Evolutionary conservation across 176 grass and related monocot species (phyloP).

Genomic region (Aegilops tauschii): DNA sequence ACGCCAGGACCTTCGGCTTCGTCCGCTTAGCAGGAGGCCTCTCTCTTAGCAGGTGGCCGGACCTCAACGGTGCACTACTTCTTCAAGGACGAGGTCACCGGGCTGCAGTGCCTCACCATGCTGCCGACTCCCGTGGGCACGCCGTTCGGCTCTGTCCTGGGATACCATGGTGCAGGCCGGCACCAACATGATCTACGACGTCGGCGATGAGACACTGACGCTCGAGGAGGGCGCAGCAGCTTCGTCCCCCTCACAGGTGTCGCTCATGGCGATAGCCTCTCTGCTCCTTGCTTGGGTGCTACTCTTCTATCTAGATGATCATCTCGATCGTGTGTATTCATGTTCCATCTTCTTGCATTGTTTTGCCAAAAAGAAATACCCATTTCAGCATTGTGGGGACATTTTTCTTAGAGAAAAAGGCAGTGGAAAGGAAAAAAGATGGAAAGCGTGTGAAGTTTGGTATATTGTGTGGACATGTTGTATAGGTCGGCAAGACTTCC

Average conservation of each 20-base stretch:
- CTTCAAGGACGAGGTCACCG: neutral
- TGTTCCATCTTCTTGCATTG: no score
- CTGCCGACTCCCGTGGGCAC: neutral
- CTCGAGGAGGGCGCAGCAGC: neutral
- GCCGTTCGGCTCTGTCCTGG: neutral
- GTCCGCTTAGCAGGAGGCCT: no score
- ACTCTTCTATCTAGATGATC: neutral
- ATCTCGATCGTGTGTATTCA: no score
- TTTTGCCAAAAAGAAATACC: no score
- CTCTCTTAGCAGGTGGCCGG: no score
- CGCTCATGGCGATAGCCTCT: neutral
- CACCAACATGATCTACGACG: slow-evolving; percentile 20
- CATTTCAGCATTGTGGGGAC: no score
- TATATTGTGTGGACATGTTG: no score
- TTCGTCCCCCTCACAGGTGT: neutral
- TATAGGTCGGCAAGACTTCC: no score
- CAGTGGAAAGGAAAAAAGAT: no score
- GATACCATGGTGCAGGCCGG: slow-evolving; percentile 27
- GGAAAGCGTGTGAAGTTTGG: no score
- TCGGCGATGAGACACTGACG: neutral
- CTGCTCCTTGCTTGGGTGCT: neutral
- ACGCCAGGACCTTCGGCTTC: no score
- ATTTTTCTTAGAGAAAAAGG: no score
- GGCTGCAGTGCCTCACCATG: slow-evolving; percentile 30
- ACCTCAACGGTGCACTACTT: neutral